Evolutionary conservation across 495 filamentous ascomycete species (phyloP).

Genomic region (Lophium mytilinum): DNA sequence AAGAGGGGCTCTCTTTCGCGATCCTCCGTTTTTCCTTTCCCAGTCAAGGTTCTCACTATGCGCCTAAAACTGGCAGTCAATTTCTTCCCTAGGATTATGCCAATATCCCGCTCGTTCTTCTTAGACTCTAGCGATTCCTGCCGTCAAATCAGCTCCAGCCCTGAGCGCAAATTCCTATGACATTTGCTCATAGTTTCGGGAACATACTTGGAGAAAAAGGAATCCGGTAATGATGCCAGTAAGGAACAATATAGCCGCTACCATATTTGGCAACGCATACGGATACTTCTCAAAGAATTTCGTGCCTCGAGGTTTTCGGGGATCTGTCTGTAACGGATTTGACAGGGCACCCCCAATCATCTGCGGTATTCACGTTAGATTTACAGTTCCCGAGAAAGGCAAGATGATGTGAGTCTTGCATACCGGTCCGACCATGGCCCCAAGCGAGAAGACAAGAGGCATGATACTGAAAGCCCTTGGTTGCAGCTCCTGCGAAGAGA

Average conservation of each 20-base stretch:
- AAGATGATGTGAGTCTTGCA: not conserved
- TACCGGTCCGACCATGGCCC: conserved; percentile 76
- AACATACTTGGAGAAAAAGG: conserved; percentile 53
- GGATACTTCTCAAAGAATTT: conserved; percentile 65
- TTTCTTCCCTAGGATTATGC: conserved; percentile 54
- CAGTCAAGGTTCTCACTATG: not conserved
- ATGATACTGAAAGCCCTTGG: conserved; percentile 77
- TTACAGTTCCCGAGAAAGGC: not conserved
- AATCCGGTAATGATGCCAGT: conserved; percentile 61
- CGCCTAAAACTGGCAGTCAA: conserved; percentile 8
- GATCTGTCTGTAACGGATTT: conserved; percentile 62
- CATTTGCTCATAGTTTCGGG: too few relatives aligned
- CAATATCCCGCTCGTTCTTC: conserved; percentile 57
- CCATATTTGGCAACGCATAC: conserved; percentile 74
- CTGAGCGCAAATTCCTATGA: too few relatives aligned
- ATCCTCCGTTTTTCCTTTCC: conserved; percentile 16
- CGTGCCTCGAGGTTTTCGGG: conserved; percentile 56
- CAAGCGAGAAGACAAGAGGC: conserved; percentile 71
- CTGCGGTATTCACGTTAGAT: not conserved
- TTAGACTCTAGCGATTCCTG: conserved; percentile 63
- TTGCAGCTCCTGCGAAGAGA: conserved; percentile 50
- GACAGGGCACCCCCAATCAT: conserved; percentile 77
- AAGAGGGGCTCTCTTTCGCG: conserved; percentile 29
- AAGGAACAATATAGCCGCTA: conserved; percentile 62
- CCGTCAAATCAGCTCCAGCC: not conserved